Percentiles rank a stretch among this genome's conserved stretches.
phyloP scores from a whole-genome alignment of 495 filamentous ascomycete genomes.

The Staphylotrichum longicolle region DNA sequence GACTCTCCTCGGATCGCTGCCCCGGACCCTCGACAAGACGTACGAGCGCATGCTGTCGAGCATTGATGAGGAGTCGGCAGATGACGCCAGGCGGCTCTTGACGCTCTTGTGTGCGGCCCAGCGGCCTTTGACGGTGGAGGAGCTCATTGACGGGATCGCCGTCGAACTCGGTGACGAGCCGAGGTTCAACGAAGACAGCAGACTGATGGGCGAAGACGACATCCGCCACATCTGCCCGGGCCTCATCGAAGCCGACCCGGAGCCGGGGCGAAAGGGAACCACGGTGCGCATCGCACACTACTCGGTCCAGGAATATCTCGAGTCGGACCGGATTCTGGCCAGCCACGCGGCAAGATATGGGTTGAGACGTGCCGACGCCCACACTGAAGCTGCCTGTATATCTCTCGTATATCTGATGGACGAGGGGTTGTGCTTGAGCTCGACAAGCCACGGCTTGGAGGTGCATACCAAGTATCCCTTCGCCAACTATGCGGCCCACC shows the following conservation, averaged over 20 bases:
- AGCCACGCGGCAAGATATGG: background rate
- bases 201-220: slow-evolving; percentile 3
- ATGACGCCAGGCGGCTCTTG: slow-evolving; percentile 1
- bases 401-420: slow-evolving; percentile 10
- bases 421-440: background rate
- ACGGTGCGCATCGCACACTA: slow-evolving; percentile 13
- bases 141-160: slow-evolving; percentile 11
- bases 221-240: slow-evolving; percentile 13
- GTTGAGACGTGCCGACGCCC: background rate
- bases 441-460: background rate
- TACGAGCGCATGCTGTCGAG: slow-evolving; percentile 14
- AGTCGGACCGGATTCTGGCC: slow-evolving; percentile 3
- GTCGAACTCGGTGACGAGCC: slow-evolving; percentile 10
- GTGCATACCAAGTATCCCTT: background rate
- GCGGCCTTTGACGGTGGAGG: background rate
- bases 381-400: slow-evolving; percentile 4
- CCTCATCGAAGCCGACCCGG: background rate
- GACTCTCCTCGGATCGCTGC: background rate
- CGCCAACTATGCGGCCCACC: background rate
- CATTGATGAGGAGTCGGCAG: slow-evolving; percentile 10
- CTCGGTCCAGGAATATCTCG: slow-evolving; percentile 14
- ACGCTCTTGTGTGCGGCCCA: slow-evolving; percentile 1
- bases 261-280: background rate
- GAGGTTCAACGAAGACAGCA: slow-evolving; percentile 12
- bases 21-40: slow-evolving; percentile 7